Base-by-base conservation (phyloP, 2,329 filamentous ascomycete genomes). In the Fusarium sp. region DNA sequence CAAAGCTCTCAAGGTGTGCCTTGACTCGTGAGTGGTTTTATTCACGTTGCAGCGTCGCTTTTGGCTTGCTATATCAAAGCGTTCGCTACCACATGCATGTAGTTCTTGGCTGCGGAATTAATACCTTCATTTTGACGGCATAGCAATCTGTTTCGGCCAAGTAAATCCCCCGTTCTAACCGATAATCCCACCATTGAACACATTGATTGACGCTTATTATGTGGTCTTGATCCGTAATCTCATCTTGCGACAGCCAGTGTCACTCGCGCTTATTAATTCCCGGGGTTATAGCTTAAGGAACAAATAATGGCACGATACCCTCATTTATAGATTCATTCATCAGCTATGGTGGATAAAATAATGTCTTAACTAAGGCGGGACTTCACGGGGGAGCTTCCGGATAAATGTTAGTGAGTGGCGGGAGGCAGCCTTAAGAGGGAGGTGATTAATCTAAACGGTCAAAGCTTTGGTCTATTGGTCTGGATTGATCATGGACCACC, bases 401-500 rank as follows among this genome's bases (percentile, higher is more conserved):
- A 50, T 64, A 32, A 22, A 39, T 40, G 10, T 47, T 51, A 55
- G 55, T 28, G 24, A 49, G 19, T 32, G 3, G 58, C 58, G 44
- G 60, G 50, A 64, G 39, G 39, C 51, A 64, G 59, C 61, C 61
- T 43, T 63, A 64, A 50, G 33, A 63, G 60, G 60, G 60, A 64
- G 59, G 61, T 64, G 45, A 41, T 26, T 28, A 45, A 14, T 37
- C 30, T 37, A 14, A 46, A 63, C 17, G 58, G 45, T 15, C 51
- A 45, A 43, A 40, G 15, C 32, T 32, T 32, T 5, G 30, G 52
- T 48, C 43, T 17, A 48, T 48, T 48, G 39, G 48, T 54, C 48
- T 57, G 46, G 57, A 44, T 30, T 56, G 43, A 7, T 24, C 24
- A 24, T 24, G 24, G 6, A 24, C 5, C 2, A 10, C 19, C 35